Conservation (phyloP, 306 rosid species). For the Vicia faba region DNA sequence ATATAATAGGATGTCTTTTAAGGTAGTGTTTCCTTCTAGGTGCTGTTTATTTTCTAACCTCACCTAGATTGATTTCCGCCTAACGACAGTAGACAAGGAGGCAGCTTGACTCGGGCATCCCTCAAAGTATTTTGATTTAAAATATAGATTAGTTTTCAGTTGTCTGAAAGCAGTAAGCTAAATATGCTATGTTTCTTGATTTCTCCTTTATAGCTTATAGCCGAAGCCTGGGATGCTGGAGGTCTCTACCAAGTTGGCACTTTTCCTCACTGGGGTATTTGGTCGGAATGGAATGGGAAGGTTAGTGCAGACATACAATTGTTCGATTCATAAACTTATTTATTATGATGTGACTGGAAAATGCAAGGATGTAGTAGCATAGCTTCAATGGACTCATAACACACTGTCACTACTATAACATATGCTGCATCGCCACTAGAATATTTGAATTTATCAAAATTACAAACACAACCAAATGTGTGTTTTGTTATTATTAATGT, state of each 20-base stretch:
- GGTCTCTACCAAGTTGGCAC: slow-evolving; percentile 96
- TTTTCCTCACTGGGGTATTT: slow-evolving; percentile 95
- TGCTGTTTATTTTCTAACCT: slow-evolving; percentile 25
- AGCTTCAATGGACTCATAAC: slow-evolving; percentile 14
- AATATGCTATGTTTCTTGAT: slow-evolving; percentile 25
- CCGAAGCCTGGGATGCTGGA: slow-evolving; percentile 99
- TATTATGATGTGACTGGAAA: slow-evolving; percentile 20
- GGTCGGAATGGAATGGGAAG: slow-evolving; percentile 99
- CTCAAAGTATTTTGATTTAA: slow-evolving; percentile 37
- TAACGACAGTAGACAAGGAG: neutral
- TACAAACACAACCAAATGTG: too few relatives aligned
- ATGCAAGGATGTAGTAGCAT: slow-evolving; percentile 11
- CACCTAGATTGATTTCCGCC: slow-evolving; percentile 23
- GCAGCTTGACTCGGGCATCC: slow-evolving; percentile 23
- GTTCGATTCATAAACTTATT: slow-evolving; percentile 28
- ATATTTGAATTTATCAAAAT: too few relatives aligned
- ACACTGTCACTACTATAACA: too few relatives aligned
- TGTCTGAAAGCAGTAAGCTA: slow-evolving; percentile 34
- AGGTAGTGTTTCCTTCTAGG: slow-evolving; percentile 32
- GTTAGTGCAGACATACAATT: slow-evolving; percentile 50
- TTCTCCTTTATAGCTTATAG: slow-evolving; percentile 70
- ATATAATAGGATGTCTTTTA: neutral
- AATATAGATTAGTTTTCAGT: slow-evolving; percentile 29
- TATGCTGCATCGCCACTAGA: too few relatives aligned
- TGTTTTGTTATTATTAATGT: too few relatives aligned